These are phyloP conservation scores for Circinella umbellata DNA, from an alignment of 371 early-diverging fungal species.

Conservation along the genomic window DNA sequence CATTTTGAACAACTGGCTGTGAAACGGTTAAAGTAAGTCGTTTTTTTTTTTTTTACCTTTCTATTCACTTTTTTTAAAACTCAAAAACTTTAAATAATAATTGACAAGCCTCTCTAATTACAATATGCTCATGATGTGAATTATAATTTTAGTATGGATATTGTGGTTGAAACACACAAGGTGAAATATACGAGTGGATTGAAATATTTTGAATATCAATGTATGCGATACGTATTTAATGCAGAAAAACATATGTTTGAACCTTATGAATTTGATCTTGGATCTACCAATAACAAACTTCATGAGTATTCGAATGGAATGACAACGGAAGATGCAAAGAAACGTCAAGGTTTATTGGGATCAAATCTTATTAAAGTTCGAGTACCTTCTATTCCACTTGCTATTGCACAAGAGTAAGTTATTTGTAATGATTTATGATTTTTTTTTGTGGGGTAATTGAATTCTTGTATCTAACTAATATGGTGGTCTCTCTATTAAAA, in stretches of 20 bases:
- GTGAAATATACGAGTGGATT: slow-evolving; percentile 47
- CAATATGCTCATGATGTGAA: too few species aligned
- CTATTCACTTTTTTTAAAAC: not conserved
- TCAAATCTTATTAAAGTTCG: slow-evolving; percentile 69
- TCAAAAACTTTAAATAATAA: not conserved
- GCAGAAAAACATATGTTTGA: slow-evolving; percentile 47
- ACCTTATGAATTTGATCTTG: slow-evolving; percentile 63
- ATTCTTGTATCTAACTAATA: not conserved
- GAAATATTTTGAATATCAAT: slow-evolving; percentile 73
- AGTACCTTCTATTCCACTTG: slow-evolving; percentile 55
- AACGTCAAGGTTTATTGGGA: slow-evolving; percentile 63
- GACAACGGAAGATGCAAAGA: slow-evolving; percentile 48
- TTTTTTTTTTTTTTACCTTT: too few species aligned
- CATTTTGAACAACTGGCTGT: slow-evolving; percentile 30
- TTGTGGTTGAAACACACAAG: slow-evolving; percentile 47
- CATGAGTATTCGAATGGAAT: slow-evolving; percentile 53
- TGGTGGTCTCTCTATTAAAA: not conserved
- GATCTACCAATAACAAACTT: slow-evolving; percentile 53
- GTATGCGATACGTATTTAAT: slow-evolving; percentile 74
- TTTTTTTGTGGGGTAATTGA: not conserved
- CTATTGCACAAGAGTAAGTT: slow-evolving; percentile 59
- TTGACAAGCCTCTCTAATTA: not conserved
- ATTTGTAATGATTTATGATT: not conserved
- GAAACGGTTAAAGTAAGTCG: slow-evolving; percentile 21
- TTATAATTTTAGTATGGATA: slow-evolving; percentile 32